A percentile compares a stretch with the other conserved stretches of the same genome.
Evolutionary conservation across 768 basidiomycete genomes (phyloP).

Genomic region (Kwoniella bestiolae): DNA sequence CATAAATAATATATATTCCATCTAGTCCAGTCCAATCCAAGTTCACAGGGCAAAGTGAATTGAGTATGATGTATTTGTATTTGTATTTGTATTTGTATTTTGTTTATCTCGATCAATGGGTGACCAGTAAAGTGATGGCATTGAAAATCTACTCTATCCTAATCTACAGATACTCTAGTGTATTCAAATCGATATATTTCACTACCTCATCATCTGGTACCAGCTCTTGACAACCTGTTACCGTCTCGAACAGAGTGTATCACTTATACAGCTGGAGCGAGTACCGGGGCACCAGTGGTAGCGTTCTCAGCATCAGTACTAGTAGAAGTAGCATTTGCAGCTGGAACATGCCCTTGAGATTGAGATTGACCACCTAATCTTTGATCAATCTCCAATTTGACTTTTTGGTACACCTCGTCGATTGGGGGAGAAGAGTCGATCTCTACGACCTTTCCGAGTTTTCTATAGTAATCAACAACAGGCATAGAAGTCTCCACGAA

Average conservation of each 20-base stretch:
- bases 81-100: neutral
- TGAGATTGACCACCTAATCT: conserved; percentile 57
- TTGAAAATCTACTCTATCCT: neutral
- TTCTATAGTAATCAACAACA: conserved; percentile 80
- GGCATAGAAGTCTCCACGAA: conserved; percentile 90
- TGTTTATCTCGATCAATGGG: neutral
- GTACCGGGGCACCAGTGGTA: neutral
- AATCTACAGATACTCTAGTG: neutral
- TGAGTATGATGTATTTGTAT: neutral
- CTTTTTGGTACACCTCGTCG: conserved; percentile 71
- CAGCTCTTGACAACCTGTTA: neutral
- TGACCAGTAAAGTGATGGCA: no score
- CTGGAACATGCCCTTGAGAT: neutral
- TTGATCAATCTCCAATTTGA: conserved; percentile 64
- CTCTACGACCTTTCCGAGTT: conserved; percentile 73
- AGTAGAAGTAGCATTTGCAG: neutral
- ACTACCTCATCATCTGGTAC: no score
- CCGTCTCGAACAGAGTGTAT: no score
- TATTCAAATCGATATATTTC: neutral
- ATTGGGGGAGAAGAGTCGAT: conserved; percentile 62
- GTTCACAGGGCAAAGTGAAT: no score
- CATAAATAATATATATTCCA: neutral
- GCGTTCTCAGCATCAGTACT: neutral
- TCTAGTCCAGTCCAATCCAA: neutral
- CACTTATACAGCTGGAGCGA: conserved; percentile 1